Conservation (phyloP, 805 yeast genomes). For the Starmerella lactis-condensi region DNA sequence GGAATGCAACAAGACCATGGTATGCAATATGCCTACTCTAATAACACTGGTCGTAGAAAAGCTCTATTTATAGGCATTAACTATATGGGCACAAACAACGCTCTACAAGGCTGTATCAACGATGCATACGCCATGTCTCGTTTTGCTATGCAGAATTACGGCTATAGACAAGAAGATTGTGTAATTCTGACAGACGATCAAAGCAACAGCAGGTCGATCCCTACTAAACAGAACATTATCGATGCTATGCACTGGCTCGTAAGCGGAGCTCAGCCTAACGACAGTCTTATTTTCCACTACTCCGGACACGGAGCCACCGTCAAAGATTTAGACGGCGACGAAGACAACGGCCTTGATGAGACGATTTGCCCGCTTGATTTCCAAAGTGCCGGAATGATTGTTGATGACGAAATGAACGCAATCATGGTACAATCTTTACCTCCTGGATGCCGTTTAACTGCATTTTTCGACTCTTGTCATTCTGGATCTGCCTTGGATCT, state of each 20-base stretch:
- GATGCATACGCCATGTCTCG: conserved; percentile 36
- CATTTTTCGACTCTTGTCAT: conserved; percentile 71
- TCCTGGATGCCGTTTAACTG: conserved; percentile 59
- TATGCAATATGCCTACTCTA: conserved; percentile 39
- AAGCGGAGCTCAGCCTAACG: conserved; percentile 52
- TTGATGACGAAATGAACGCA: conserved; percentile 59
- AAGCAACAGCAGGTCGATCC: conserved; percentile 26
- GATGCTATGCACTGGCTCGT: conserved; percentile 74
- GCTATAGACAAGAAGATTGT: conserved; percentile 24
- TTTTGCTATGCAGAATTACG: conserved; percentile 25
- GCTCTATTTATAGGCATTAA: conserved; percentile 66
- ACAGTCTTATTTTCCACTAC: conserved; percentile 62
- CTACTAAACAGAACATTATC: conserved; percentile 51
- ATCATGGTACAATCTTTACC: conserved; percentile 51
- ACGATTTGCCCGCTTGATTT: conserved; percentile 60
- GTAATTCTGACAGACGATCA: conserved; percentile 27
- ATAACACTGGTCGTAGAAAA: conserved; percentile 53
- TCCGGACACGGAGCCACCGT: conserved; percentile 78
- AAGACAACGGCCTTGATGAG: conserved; percentile 55
- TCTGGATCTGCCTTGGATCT: conserved; percentile 68
- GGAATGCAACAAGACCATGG: conserved; percentile 21
- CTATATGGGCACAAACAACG: conserved; percentile 45
- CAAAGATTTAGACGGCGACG: conserved; percentile 52
- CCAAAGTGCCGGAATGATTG: conserved; percentile 43
- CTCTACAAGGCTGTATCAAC: conserved; percentile 61